Evolutionary conservation across 805 yeast genomes (phyloP), one percentile per base, ranked within the genome.

Genomic region (Lipomyces japonicus): DNA sequence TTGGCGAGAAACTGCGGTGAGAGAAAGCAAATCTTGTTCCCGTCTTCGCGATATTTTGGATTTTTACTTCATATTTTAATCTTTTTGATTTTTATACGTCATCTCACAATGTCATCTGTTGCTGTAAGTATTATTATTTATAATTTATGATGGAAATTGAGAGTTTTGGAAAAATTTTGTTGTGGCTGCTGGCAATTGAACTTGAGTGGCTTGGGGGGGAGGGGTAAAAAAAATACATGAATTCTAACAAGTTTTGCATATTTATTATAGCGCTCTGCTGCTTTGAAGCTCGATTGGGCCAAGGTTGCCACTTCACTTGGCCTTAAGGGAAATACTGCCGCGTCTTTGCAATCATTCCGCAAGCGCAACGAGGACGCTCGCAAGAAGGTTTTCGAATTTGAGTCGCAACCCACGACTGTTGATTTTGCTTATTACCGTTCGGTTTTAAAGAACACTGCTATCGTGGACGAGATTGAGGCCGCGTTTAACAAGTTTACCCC

Each of bases 311-410:
- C 90, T 61, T 81, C 89, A 62, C 79, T 93, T 68, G 96, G 96
- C 53, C 79, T 93, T 68, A 81, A 96, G 55, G 98, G 98, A 57
- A 74, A 82, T 67, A 93, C 98, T 57, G 95, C 96, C 53, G 68
- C 86, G 46, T 80, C 95, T 39, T 76, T 93, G 70, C 80, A 93
- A 46, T 79, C 95, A 26, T 93, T 93, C 84, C 90, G 90, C 75
- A 91, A 93, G 86, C 87, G 98, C 80, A 84, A 89, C 72, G 98
- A 93, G 67, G 97, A 93, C 71, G 97, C 97, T 63, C 85, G 89
- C 77, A 84, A 87, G 75, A 79, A 78, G 65, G 75, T 86, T 63
- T 73, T 77, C 62, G 84, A 81, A 58, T 77, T 91, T 63, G 75
- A 81, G 68, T 74, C 77, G 60, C 91, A 87, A 73, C 73, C 89